These are phyloP conservation scores for Scedosporium apiospermum DNA, from an alignment of 2,329 filamentous ascomycete genomes.

Conservation along the genomic window DNA sequence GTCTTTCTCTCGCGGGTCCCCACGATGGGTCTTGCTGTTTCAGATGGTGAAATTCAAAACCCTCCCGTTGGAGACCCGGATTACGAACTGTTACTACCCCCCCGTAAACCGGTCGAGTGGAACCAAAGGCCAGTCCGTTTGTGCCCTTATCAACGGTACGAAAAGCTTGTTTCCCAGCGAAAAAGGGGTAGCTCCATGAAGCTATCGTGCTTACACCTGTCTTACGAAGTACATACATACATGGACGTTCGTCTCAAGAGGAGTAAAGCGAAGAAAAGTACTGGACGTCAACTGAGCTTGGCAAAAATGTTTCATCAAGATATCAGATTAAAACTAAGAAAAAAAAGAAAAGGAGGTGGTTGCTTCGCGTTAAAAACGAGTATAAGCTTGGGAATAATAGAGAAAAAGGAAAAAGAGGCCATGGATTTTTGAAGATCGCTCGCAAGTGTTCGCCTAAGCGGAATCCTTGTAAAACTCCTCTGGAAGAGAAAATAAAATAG, in stretches of 20 bases:
- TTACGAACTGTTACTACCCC: not conserved
- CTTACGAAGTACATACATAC: not conserved
- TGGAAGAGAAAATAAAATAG: constrained; percentile 8
- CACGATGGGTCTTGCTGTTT: not conserved
- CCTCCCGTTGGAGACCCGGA: not conserved
- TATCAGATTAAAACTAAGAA: not conserved
- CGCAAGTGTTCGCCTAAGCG: not conserved
- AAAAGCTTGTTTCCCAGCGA: not conserved
- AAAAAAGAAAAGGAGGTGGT: not conserved
- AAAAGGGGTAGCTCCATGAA: not conserved
- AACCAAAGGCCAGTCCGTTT: too few relatives aligned
- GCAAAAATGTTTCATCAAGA: not conserved
- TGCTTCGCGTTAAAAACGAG: not conserved
- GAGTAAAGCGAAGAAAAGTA: not conserved
- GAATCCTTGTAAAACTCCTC: not conserved
- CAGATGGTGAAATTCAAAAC: not conserved
- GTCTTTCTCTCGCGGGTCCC: not conserved
- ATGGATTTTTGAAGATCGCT: not conserved
- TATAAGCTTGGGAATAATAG: not conserved
- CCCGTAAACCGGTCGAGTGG: too few relatives aligned
- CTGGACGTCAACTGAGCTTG: not conserved
- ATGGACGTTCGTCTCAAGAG: not conserved
- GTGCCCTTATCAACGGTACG: not conserved
- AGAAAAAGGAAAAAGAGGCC: not conserved
- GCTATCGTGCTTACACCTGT: not conserved